Percentiles rank a stretch among this genome's conserved stretches.
phyloP scores from a whole-genome alignment of 208 protist genomes.

The Trypanosoma grayi region DNA sequence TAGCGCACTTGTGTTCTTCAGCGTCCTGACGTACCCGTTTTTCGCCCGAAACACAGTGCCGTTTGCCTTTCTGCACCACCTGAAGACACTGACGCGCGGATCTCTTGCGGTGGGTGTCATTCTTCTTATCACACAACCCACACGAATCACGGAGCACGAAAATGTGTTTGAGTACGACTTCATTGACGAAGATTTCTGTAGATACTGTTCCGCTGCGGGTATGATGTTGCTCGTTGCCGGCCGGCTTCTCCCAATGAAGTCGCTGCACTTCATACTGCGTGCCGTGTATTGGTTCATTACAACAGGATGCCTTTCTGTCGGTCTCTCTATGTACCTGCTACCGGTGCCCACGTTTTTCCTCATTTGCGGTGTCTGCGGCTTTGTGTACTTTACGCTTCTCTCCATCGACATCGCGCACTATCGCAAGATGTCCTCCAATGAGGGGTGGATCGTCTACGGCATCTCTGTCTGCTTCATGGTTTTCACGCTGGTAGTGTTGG shows the following conservation, averaged over 20 bases:
- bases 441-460: conserved; percentile 27
- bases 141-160: conserved; percentile 19
- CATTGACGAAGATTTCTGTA: conserved; percentile 9
- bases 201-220: conserved; percentile 16
- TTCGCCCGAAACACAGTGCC: conserved; percentile 38
- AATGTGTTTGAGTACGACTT: conserved; percentile 21
- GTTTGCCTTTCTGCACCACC: conserved; percentile 28
- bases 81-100: conserved; percentile 4
- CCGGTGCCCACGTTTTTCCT: conserved; percentile 45
- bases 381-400: conserved; percentile 46
- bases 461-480: conserved; percentile 35
- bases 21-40: conserved; percentile 60
- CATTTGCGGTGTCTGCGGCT: conserved; percentile 38
- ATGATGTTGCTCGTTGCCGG: conserved; percentile 45
- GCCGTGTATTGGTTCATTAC: conserved; percentile 48
- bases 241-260: conserved; percentile 31
- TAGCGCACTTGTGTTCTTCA: conserved; percentile 45
- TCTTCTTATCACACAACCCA: conserved; percentile 29
- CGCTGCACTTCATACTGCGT: conserved; percentile 33
- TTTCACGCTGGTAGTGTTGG: conserved; percentile 18
- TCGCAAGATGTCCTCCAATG: conserved; percentile 30
- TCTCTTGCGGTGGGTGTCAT: conserved; percentile 20
- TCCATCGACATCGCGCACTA: conserved; percentile 70
- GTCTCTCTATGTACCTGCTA: conserved; percentile 53
- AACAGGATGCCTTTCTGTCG: conserved; percentile 38